Evolutionary conservation across 495 filamentous ascomycete genomes (phyloP).

Genomic region (Sabuloglossum arenarium): DNA sequence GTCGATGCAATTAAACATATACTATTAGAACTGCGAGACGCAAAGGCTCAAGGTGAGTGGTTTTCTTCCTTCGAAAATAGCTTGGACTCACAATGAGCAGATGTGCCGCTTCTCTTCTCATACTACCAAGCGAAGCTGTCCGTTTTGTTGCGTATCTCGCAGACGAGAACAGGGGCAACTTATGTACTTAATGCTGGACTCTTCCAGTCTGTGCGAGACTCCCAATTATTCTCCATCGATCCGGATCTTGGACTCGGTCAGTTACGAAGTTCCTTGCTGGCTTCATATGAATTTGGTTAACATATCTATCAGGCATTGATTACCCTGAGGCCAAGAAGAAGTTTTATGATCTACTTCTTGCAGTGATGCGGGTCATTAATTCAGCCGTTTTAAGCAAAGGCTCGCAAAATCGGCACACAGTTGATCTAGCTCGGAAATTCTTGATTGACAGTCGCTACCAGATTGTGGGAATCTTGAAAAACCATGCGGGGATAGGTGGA

Average conservation of each 20-base stretch:
- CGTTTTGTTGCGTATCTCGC: constrained; percentile 65
- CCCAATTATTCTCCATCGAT: constrained; percentile 69
- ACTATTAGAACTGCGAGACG: constrained; percentile 37
- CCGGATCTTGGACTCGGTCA: constrained; percentile 73
- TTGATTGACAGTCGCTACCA: constrained; percentile 56
- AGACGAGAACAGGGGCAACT: constrained; percentile 57
- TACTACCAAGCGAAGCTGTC: constrained; percentile 62
- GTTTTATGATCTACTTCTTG: constrained; percentile 66
- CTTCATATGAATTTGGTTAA: constrained; percentile 5
- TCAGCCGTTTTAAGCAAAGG: constrained; percentile 60
- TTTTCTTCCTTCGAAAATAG: neutral
- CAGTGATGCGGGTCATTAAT: constrained; percentile 63
- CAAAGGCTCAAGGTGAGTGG: constrained; percentile 27
- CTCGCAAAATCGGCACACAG: constrained; percentile 51
- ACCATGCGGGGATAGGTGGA: constrained; percentile 58
- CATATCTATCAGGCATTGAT: constrained; percentile 31
- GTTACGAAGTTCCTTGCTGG: constrained; percentile 10
- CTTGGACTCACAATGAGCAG: constrained; percentile 13
- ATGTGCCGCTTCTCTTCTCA: constrained; percentile 29
- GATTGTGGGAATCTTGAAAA: constrained; percentile 80
- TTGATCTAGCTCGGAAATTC: constrained; percentile 55
- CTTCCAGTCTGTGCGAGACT: constrained; percentile 62
- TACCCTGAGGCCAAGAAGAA: constrained; percentile 49
- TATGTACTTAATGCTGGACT: constrained; percentile 71
- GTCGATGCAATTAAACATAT: constrained; percentile 64